Evolutionary conservation across 352 stramenopile genomes (phyloP).

Genomic region (Phytophthora aleatoria): DNA sequence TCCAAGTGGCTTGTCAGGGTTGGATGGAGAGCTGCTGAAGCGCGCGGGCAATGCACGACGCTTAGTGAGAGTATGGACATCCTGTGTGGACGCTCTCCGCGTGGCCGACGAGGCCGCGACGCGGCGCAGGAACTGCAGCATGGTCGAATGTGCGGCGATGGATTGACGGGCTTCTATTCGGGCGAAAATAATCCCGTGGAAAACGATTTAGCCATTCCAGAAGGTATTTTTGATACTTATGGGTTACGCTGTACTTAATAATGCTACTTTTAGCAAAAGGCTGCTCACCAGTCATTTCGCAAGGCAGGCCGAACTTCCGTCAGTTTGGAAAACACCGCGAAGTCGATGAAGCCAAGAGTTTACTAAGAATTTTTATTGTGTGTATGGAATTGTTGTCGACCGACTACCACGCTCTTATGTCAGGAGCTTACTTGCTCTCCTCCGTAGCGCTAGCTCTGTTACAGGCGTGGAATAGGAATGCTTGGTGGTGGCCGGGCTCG

Average conservation of each 20-base stretch:
- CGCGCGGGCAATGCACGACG: neutral
- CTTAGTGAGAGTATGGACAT: constrained; percentile 7
- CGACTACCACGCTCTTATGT: constrained; percentile 69
- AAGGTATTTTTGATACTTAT: constrained; percentile 5
- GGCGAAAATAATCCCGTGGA: neutral
- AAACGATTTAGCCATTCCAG: constrained; percentile 6
- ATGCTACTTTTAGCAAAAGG: neutral
- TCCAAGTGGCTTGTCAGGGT: constrained; percentile 37
- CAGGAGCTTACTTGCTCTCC: constrained; percentile 76
- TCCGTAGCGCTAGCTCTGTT: constrained; percentile 81
- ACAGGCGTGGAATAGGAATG: constrained; percentile 83
- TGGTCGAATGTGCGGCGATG: constrained; percentile 17
- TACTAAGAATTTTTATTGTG: neutral
- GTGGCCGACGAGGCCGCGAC: constrained; percentile 11
- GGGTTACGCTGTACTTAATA: constrained; percentile 14
- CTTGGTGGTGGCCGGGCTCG: constrained; percentile 60
- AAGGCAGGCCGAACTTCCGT: neutral
- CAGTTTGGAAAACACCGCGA: constrained; percentile 28
- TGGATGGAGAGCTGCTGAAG: constrained; percentile 26
- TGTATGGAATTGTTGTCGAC: constrained; percentile 14
- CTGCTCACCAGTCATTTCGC: constrained; percentile 36
- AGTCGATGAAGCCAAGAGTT: neutral
- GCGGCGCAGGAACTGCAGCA: constrained; percentile 28
- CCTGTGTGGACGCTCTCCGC: neutral
- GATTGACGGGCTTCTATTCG: constrained; percentile 17